phyloP scores from a whole-genome alignment of 257 asterid species.

The Gentiana dahurica region DNA sequence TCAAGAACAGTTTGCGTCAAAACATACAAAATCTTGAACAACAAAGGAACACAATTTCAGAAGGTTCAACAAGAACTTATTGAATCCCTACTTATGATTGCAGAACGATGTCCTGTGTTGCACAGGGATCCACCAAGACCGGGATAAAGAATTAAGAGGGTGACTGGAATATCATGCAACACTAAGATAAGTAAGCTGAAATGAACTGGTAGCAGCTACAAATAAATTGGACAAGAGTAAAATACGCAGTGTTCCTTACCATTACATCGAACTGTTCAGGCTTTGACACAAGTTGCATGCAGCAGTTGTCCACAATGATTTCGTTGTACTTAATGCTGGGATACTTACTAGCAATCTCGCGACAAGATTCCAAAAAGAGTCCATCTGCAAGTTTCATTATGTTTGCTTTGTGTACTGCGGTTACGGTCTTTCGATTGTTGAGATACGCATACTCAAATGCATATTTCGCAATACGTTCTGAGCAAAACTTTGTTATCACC shows the following conservation, averaged over 20 bases:
- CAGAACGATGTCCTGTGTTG: too few relatives aligned
- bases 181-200: background rate
- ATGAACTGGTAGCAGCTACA: background rate
- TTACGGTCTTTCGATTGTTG: constrained; percentile 80
- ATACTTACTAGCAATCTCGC: constrained; percentile 84
- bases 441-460: constrained; percentile 96
- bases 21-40: too few relatives aligned
- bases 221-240: constrained; percentile 1
- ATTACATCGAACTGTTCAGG: constrained; percentile 95
- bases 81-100: too few relatives aligned
- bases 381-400: constrained; percentile 98
- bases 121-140: too few relatives aligned
- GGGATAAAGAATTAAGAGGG: too few relatives aligned
- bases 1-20: too few relatives aligned
- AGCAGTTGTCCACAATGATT: constrained; percentile 91
- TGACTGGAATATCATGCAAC: background rate
- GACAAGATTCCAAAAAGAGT: constrained; percentile 80
- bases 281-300: constrained; percentile 97
- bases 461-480: constrained; percentile 83
- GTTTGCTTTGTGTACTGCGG: constrained; percentile 96
- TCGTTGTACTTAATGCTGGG: constrained; percentile 77
- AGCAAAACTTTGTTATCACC: constrained; percentile 94
- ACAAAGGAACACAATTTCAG: too few relatives aligned
- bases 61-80: too few relatives aligned
- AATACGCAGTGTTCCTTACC: constrained; percentile 29